A percentile compares a stretch with the other conserved stretches of the same genome.
phyloP scores from a whole-genome alignment of 768 basidiomycete genomes.

The Suillus decipiens region DNA sequence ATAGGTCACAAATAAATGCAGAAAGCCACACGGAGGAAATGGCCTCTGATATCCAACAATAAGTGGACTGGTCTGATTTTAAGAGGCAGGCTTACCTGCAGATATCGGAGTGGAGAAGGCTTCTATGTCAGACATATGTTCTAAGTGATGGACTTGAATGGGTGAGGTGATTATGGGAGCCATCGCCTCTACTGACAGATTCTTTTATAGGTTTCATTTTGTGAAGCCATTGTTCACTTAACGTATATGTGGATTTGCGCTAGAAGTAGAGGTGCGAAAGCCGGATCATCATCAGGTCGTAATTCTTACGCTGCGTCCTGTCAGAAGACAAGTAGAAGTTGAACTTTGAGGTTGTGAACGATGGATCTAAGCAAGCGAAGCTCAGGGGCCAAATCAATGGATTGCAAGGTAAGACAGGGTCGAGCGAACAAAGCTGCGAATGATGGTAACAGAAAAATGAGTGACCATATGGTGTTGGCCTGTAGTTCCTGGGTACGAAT shows the following conservation, averaged over 20 bases:
- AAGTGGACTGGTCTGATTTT: neutral
- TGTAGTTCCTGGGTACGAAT: neutral
- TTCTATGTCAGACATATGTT: neutral
- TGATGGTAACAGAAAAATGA: neutral
- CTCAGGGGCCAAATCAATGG: neutral
- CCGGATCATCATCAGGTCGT: neutral
- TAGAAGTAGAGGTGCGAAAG: neutral
- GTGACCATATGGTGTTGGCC: neutral
- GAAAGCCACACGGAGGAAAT: conserved; percentile 7
- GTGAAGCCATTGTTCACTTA: neutral
- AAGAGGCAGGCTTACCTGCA: neutral
- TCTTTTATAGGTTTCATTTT: neutral
- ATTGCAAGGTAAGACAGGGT: neutral
- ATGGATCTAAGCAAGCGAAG: neutral
- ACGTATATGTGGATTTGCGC: neutral
- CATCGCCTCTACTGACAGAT: neutral
- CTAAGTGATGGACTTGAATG: neutral
- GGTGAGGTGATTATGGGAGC: neutral
- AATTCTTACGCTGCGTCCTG: neutral
- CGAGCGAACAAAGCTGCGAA: neutral
- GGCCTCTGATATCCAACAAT: neutral
- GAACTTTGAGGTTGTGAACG: neutral
- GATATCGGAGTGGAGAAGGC: neutral
- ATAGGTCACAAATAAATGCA: conserved; percentile 4
- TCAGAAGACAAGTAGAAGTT: neutral